Base-by-base conservation (phyloP, 202 grass and related monocot genomes). In the Zizania palustris region DNA sequence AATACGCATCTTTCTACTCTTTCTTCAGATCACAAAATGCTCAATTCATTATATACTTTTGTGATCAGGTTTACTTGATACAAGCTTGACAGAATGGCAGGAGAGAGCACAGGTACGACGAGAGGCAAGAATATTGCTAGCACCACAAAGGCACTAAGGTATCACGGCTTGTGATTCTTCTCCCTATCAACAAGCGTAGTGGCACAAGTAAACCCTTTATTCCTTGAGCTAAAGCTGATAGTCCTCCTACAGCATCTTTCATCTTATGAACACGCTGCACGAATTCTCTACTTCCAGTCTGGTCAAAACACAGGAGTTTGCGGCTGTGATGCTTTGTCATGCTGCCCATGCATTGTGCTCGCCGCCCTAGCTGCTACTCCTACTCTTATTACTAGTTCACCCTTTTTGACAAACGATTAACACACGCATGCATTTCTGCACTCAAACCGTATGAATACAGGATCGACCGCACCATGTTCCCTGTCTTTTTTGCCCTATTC, bases 391-490 rank as follows among this genome's bases (percentile, higher is more conserved):
- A 54, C 28, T 54, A 39, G 33, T 43, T 54, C 13, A 53, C 45
- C 4, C 45, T 13, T 63, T 64, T 57, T 73, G 38, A 82, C 79
- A 65, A 63, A 55, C 19, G 46, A 45, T 36, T 4, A 22, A 1
- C 11, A 14, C 41, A 1, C 42, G 4, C 66, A 50, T 44, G 3
- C 5, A 3, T 48, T 48, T 21, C 48, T 3, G 11, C 38, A 8
- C 11, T 11, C 34, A 18, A 0, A 2, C 42, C 53, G 16, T 39
- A n/a, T 70, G 36, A 63, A 35, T 60, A 9, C 7, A 11, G 28
- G 55, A 48, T 39, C 14, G 36, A 71, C 48, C 28, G 18, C 33
- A n/a, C 0, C 1, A 49, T 69, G 22, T 49, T 34, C 7, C 7
- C 13, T 16, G 9, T 36, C 44, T 49, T 36, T 49, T 36, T 45